Evolutionary conservation across 208 protist species (phyloP), one percentile per base, ranked within the genome.

Genomic region (Trichomonas gallinae): DNA sequence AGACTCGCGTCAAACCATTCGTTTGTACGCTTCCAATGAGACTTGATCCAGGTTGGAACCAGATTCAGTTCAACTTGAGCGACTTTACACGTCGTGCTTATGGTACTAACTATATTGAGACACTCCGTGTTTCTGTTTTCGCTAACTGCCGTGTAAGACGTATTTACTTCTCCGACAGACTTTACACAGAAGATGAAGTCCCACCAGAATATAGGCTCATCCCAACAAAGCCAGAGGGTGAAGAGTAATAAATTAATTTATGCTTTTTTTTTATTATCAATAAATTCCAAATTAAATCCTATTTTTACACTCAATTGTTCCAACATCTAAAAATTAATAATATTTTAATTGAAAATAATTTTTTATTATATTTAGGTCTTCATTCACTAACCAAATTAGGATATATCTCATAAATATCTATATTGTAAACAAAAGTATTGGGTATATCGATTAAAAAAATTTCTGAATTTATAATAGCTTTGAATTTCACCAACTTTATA

Each of bases 1-100:
- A 98, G 11, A 99, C 99, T 34, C 98, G 99, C 87, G 99, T 99
- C 48, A 99, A 99, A 98, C 98, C 98, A 9, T 99, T 99, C 97
- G 99, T 99, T 96, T 99, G 99, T 98, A 99, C 99, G 21, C 99
- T 99, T 98, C 99, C 99, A 13, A 99, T 99, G 98, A 98, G 99
- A 15, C 98, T 99, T 0, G 99, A 99, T 96, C 99, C 99, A 97
- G 99, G 99, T 11, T 99, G 99, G 99, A 99, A 99, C 96, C 99
- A 99, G 97, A 99, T 99, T 96, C 99, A 99, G 98, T 99, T 99
- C 97, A 99, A 99, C 98, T 98, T 99, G 31, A 98, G 98, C n/a
- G 99, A 99, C 97, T 99, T 99, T 97, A 99, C 99, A 23, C 98
- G 98, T 11, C 97, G 96, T 89, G 99, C 99, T n/a, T 99, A 99